A percentile compares a stretch with the other conserved stretches of the same genome.
These are phyloP conservation scores for Colletotrichum sansevieriae DNA, from an alignment of 2,329 filamentous ascomycete genomes.

Conservation along the genomic window DNA sequence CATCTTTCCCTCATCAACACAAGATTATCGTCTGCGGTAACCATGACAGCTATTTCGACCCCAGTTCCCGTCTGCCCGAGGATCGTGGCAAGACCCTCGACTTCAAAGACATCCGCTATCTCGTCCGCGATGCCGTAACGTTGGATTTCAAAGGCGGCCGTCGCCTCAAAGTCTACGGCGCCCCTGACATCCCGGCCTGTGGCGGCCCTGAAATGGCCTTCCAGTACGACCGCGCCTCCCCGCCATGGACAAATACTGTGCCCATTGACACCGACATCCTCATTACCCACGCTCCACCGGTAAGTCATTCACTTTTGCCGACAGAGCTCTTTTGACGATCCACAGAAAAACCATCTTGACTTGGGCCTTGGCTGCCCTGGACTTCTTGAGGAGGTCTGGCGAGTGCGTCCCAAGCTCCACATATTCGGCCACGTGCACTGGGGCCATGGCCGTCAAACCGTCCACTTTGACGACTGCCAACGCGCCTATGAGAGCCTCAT, in stretches of 20 bases:
- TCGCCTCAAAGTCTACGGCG: conserved; percentile 80
- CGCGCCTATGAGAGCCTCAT: conserved; percentile 76
- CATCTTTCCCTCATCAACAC: conserved; percentile 77
- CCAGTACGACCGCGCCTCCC: conserved; percentile 74
- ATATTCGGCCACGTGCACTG: conserved; percentile 90
- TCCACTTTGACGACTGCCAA: conserved; percentile 83
- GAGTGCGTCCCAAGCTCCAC: conserved; percentile 80
- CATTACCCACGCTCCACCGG: conserved; percentile 84
- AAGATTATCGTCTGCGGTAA: conserved; percentile 90
- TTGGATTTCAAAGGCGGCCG: conserved; percentile 73
- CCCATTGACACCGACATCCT: conserved; percentile 82
- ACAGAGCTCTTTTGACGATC: too few species aligned
- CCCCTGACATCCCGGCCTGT: conserved; percentile 82
- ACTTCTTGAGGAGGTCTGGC: conserved; percentile 79
- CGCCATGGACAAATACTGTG: conserved; percentile 80
- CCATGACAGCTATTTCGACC: conserved; percentile 89
- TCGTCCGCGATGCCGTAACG: conserved; percentile 76
- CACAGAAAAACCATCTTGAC: conserved; percentile 75
- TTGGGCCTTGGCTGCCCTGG: conserved; percentile 78
- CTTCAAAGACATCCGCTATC: conserved; percentile 79
- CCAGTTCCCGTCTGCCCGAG: conserved; percentile 67
- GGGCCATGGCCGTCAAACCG: conserved; percentile 76
- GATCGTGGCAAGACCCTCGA: conserved; percentile 71
- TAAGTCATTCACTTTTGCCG: conserved; percentile 47
- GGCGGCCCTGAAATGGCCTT: conserved; percentile 82